Evolutionary conservation across 2,329 filamentous ascomycete genomes (phyloP).

Genomic region (Aureobasidium sp.): DNA sequence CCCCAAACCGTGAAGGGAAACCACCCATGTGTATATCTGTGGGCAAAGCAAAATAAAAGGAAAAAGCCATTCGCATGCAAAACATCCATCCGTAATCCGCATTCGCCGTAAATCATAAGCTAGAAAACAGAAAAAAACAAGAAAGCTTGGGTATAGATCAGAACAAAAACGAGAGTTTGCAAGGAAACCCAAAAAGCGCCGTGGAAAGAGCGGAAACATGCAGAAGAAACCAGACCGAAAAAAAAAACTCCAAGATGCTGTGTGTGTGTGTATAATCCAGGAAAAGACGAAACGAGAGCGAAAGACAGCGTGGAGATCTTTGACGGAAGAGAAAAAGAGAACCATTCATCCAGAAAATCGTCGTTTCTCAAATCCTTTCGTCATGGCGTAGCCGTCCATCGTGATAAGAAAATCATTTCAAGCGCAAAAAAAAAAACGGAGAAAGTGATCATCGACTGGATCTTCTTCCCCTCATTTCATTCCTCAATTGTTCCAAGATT

Average conservation of each 20-base stretch:
- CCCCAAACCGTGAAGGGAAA: neutral
- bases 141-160: neutral
- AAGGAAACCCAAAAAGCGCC: neutral
- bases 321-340: neutral
- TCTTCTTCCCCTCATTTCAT: slow-evolving; percentile 2
- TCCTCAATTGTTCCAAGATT: slow-evolving; percentile 13
- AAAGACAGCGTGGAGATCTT: neutral
- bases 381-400: neutral
- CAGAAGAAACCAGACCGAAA: neutral
- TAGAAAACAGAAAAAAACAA: neutral
- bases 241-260: neutral
- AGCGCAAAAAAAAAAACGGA: no score
- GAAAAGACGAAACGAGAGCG: neutral
- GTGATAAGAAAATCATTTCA: neutral
- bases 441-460: slow-evolving; percentile 10
- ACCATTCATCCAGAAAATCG: neutral
- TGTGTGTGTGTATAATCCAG: no score
- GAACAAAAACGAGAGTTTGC: neutral
- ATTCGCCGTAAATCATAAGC: neutral
- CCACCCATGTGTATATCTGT: neutral
- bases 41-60: neutral
- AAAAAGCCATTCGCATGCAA: neutral
- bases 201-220: neutral
- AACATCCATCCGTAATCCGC: neutral
- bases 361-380: neutral